Evolutionary conservation across 2,329 filamentous ascomycete species (phyloP).

Genomic region (Alternaria arborescens): DNA sequence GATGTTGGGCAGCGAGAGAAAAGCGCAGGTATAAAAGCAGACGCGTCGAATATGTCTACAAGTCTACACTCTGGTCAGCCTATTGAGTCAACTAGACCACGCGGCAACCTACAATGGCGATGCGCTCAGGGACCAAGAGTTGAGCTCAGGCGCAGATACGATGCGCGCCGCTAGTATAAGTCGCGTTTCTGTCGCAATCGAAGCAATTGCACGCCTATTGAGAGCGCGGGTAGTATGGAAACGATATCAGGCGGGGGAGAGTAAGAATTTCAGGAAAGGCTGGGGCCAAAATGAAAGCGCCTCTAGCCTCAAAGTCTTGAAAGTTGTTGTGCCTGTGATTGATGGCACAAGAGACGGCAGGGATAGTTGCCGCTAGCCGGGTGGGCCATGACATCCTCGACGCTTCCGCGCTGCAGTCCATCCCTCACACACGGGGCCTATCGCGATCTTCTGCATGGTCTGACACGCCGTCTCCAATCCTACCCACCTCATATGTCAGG

Average conservation of each 20-base stretch:
- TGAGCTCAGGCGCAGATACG: conserved; percentile 12
- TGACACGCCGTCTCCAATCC: neutral
- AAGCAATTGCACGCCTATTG: neutral
- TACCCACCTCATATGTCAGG: neutral
- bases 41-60: conserved; percentile 12
- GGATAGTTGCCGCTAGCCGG: conserved; percentile 29
- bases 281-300: conserved; percentile 13
- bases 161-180: conserved; percentile 8
- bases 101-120: conserved; percentile 22
- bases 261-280: conserved; percentile 7
- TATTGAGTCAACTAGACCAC: conserved; percentile 12
- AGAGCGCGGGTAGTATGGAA: neutral
- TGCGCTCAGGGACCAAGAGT: conserved; percentile 21
- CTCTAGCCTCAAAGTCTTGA: conserved; percentile 12
- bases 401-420: conserved; percentile 8
- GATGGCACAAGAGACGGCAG: conserved; percentile 20
- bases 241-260: neutral
- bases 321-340: conserved; percentile 28
- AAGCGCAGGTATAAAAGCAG: neutral
- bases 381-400: conserved; percentile 10
- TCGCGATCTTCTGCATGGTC: neutral
- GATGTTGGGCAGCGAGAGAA: neutral
- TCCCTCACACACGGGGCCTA: neutral
- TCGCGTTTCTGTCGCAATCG: conserved; percentile 9
- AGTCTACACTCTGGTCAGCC: conserved; percentile 20